Conservation (phyloP, 2,329 filamentous ascomycete genomes). For the Rasamsonia emersonii region DNA sequence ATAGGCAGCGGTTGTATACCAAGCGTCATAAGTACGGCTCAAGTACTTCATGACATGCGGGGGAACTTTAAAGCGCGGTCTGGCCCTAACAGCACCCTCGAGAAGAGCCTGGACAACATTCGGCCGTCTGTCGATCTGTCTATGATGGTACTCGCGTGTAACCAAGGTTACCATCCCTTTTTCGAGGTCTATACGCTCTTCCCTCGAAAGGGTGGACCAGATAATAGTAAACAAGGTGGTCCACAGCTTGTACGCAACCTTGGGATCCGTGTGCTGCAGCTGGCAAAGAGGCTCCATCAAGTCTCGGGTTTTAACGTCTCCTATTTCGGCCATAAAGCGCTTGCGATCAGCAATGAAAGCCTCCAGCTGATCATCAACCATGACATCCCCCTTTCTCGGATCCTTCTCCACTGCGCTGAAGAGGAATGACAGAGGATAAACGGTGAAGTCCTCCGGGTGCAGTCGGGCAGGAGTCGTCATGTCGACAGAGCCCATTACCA, state of each 20-base stretch:
- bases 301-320: constrained; percentile 80
- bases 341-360: constrained; percentile 67
- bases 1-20: constrained; percentile 89
- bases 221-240: constrained; percentile 82
- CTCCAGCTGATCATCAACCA: constrained; percentile 77
- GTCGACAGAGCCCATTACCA: constrained; percentile 85
- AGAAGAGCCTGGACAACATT: constrained; percentile 92
- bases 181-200: constrained; percentile 84
- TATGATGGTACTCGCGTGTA: constrained; percentile 90
- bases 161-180: constrained; percentile 83
- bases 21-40: constrained; percentile 87
- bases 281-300: constrained; percentile 83
- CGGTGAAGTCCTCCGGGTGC: constrained; percentile 73
- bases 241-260: constrained; percentile 84
- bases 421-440: constrained; percentile 63
- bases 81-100: constrained; percentile 75
- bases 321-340: constrained; percentile 74
- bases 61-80: constrained; percentile 82
- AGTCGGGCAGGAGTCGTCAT: constrained; percentile 70
- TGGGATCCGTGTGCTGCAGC: constrained; percentile 79
- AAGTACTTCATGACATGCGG: constrained; percentile 94
- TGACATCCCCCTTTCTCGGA: constrained; percentile 50
- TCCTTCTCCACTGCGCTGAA: constrained; percentile 69
- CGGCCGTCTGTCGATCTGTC: constrained; percentile 88
- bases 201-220: constrained; percentile 79